A percentile compares a stretch with the other conserved stretches of the same genome.
These are phyloP conservation scores for Teratosphaeria epicoccoides DNA, from an alignment of 2,329 filamentous ascomycete species.

Conservation along the genomic window DNA sequence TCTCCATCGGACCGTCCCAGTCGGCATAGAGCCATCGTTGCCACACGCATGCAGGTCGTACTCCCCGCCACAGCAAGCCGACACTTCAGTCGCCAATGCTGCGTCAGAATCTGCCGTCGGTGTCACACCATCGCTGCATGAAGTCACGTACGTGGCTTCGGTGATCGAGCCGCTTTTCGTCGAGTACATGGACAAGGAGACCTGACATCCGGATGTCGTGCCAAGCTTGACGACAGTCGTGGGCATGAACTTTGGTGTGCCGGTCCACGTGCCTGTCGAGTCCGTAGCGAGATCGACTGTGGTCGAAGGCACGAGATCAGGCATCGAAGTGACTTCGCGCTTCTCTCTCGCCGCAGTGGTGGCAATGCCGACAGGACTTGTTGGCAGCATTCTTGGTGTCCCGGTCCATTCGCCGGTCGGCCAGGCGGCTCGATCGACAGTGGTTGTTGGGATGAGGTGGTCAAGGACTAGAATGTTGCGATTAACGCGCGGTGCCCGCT, in stretches of 20 bases:
- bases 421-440: conserved; percentile 1
- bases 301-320: conserved; percentile 5
- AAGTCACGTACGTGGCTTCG: conserved; percentile 1
- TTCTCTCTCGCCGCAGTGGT: not conserved
- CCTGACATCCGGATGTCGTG: conserved; percentile 4
- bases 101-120: not conserved
- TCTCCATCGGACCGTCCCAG: conserved; percentile 3
- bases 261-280: conserved; percentile 2
- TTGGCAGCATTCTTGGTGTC: conserved; percentile 1
- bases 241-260: conserved; percentile 6
- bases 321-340: conserved; percentile 1
- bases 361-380: not conserved
- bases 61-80: conserved; percentile 6
- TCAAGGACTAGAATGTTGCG: conserved; percentile 1
- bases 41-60: conserved; percentile 4
- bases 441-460: conserved; percentile 3
- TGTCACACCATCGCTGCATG: not conserved
- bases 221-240: conserved; percentile 4
- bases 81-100: not conserved
- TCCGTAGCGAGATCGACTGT: conserved; percentile 5
- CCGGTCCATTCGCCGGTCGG: not conserved
- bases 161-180: not conserved
- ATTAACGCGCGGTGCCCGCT: not conserved
- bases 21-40: conserved; percentile 4
- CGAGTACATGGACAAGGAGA: conserved; percentile 1